phyloP scores from a whole-genome alignment of 495 filamentous ascomycete species.

The Terfezia claveryi region DNA sequence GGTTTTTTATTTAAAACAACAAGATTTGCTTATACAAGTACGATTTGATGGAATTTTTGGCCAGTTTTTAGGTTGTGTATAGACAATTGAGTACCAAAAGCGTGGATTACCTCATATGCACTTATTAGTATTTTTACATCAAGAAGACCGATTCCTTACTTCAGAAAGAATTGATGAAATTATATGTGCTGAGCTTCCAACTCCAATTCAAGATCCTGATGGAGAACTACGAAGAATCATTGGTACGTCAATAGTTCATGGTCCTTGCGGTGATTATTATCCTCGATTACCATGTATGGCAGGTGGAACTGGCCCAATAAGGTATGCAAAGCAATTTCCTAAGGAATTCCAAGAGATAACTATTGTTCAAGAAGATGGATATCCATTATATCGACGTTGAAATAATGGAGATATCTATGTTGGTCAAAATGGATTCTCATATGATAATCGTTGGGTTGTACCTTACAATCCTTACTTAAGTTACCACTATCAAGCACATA shows the following conservation, averaged over 20 bases:
- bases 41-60: constrained; percentile 2
- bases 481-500: neutral
- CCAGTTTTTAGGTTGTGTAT: constrained; percentile 1
- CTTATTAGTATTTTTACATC: neutral
- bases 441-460: constrained; percentile 1
- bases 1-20: constrained; percentile 3
- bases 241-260: neutral
- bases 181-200: constrained; percentile 1
- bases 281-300: neutral
- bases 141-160: neutral
- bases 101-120: constrained; percentile 4
- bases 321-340: neutral
- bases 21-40: constrained; percentile 6
- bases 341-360: neutral
- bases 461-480: constrained; percentile 8
- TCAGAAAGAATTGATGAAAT: constrained; percentile 1
- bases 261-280: neutral
- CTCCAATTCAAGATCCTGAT: neutral
- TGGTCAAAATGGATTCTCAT: neutral
- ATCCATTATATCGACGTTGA: neutral
- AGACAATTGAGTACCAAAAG: constrained; percentile 11
- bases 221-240: neutral
- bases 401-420: neutral
- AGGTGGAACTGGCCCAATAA: neutral
- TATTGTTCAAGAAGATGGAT: neutral